A percentile compares a stretch with the other conserved stretches of the same genome.
Conservation (phyloP, 768 basidiomycete species). For the Xerocomus spinulosus region DNA sequence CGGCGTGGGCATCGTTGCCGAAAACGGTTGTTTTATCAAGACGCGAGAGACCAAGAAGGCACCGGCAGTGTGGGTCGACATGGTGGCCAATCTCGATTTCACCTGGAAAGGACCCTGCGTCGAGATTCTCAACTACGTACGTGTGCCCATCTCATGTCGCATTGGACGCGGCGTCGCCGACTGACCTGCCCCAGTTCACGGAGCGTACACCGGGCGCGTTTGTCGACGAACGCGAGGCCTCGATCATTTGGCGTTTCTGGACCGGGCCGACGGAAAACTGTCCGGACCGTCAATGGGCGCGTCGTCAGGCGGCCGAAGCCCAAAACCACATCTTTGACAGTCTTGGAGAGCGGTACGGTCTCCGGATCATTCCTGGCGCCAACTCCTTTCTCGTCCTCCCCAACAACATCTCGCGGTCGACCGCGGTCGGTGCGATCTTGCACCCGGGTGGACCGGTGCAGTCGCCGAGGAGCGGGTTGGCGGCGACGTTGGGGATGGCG, state of each 20-base stretch:
- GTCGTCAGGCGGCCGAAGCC: conserved; percentile 83
- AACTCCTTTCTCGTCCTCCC: conserved; percentile 81
- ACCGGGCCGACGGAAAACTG: conserved; percentile 45
- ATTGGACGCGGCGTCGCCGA: too few species aligned
- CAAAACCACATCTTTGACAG: conserved; percentile 92
- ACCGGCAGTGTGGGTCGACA: conserved; percentile 62
- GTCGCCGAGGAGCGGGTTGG: conserved; percentile 29
- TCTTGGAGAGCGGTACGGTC: conserved; percentile 75
- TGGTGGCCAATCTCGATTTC: conserved; percentile 74
- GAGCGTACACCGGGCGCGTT: conserved; percentile 86
- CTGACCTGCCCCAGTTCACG: conserved; percentile 54
- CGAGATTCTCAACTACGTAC: conserved; percentile 80
- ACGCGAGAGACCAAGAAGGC: conserved; percentile 34
- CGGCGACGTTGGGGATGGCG: conserved; percentile 37
- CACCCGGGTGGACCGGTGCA: conserved; percentile 54
- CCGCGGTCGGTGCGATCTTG: conserved; percentile 75
- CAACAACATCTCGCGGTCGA: conserved; percentile 79
- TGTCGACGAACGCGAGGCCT: conserved; percentile 78
- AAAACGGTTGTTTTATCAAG: conserved; percentile 85
- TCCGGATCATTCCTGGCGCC: conserved; percentile 77
- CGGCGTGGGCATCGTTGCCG: conserved; percentile 76
- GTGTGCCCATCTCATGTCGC: too few species aligned
- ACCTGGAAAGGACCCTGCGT: conserved; percentile 78
- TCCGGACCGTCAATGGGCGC: conserved; percentile 73
- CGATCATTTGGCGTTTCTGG: conserved; percentile 85